Base-by-base conservation (phyloP, 2,329 filamentous ascomycete species). In the Penicillium capsulatum region DNA sequence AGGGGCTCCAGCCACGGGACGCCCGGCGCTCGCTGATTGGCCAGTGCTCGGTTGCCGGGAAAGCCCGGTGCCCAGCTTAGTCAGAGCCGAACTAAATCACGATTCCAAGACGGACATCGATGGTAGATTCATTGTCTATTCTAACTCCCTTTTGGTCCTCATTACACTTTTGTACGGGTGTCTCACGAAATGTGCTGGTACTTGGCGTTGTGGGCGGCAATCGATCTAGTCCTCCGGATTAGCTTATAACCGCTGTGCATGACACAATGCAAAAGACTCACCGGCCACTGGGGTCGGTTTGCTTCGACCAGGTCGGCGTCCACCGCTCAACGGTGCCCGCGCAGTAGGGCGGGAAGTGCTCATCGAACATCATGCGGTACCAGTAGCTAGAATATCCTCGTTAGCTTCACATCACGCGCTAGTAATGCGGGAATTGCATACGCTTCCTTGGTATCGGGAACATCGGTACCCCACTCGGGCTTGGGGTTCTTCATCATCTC, bases 401-500 rank as follows among this genome's bases (percentile, higher is more conserved):
- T n/a, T n/a, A n/a, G n/a, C n/a, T n/a, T n/a, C n/a, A n/a, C n/a
- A n/a, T n/a, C n/a, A n/a, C n/a, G n/a, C n/a, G 6, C 9, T 7
- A 22, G 4, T 31, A 28, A 11, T 13, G 1, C 17, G 31, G 15
- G 37, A 10, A 41, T 22, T 40, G 75, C 80, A 57, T 80, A 90
- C 71, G 89, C 92, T 72, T 98, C 92, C 79, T 98, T 98, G 61
- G 84, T 90, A 61, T 96, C 90, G 7, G 92, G 94, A 48, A 95
- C 80, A 61, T 98, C 94, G 58, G 72, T 70, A 35, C 89, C 91
- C 94, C 94, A 98, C 68, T 96, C 88, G 9, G 87, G 80, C 77
- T 95, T 96, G 50, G 92, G 91, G 79, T 94, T 91, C 77, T 90
- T 89, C 85, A 97, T 88, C 82, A 94, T 90, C 75, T 97, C 91